Conservation (phyloP, 1,139 yeast species). For the Williopsis jadinii region DNA sequence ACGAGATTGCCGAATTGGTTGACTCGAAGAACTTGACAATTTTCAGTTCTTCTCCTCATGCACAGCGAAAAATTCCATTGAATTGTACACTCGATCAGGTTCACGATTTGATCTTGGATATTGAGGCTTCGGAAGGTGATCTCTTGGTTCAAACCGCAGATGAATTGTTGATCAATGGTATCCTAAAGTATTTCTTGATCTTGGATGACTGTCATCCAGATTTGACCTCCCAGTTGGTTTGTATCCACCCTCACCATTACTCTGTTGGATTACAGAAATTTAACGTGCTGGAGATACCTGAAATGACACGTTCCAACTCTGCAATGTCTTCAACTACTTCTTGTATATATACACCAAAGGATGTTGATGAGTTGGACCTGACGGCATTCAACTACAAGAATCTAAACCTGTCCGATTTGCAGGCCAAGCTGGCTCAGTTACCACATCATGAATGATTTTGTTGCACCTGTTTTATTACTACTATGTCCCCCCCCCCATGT, state of each 20-base stretch:
- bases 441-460: slow-evolving; percentile 1
- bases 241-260: slow-evolving; percentile 18
- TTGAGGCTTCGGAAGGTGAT: slow-evolving; percentile 13
- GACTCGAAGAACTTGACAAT: background rate
- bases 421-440: slow-evolving; percentile 10
- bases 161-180: slow-evolving; percentile 15
- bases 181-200: slow-evolving; percentile 19
- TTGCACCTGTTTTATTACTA: background rate
- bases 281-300: slow-evolving; percentile 14
- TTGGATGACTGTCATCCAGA: slow-evolving; percentile 10
- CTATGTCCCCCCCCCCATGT: background rate
- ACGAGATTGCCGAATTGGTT: slow-evolving; percentile 2
- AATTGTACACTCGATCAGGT: slow-evolving; percentile 10
- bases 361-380: slow-evolving; percentile 8
- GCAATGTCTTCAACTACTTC: slow-evolving; percentile 8
- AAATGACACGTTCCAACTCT: slow-evolving; percentile 19
- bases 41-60: background rate
- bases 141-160: slow-evolving; percentile 16
- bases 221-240: slow-evolving; percentile 12
- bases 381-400: slow-evolving; percentile 11
- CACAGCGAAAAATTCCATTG: slow-evolving; percentile 3
- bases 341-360: slow-evolving; percentile 9
- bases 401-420: slow-evolving; percentile 15
- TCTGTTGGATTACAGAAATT: slow-evolving; percentile 15
- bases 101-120: slow-evolving; percentile 16